These are phyloP conservation scores for Tephrocybe sp. DNA, from an alignment of 768 basidiomycete species.

Conservation along the genomic window DNA sequence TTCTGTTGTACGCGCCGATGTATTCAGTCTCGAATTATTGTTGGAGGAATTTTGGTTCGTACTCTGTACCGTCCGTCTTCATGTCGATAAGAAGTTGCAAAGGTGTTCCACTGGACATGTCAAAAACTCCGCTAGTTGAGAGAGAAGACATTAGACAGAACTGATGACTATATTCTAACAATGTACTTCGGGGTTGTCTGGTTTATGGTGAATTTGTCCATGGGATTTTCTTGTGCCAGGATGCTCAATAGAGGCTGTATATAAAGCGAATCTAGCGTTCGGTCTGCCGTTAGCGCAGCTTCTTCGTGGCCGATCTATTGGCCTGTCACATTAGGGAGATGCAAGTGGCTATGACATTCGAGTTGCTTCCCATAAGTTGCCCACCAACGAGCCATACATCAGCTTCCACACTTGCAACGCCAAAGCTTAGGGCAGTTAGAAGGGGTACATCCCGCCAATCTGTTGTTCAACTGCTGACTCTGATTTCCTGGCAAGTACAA, in stretches of 20 bases:
- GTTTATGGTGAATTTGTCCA: conserved; percentile 36
- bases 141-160: background rate
- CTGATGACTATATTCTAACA: background rate
- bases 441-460: conserved; percentile 54
- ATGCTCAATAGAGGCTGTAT: conserved; percentile 43
- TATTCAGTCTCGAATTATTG: background rate
- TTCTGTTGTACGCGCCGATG: conserved; percentile 16
- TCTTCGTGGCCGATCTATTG: conserved; percentile 43
- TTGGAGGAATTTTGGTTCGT: conserved; percentile 13
- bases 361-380: conserved; percentile 37
- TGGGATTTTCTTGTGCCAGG: conserved; percentile 39
- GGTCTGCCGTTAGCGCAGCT: conserved; percentile 36
- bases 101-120: conserved; percentile 35
- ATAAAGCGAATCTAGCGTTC: conserved; percentile 47
- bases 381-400: conserved; percentile 47
- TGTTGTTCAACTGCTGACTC: conserved; percentile 14
- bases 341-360: no score
- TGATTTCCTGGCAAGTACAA: background rate
- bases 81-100: conserved; percentile 51
- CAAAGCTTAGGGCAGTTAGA: conserved; percentile 44
- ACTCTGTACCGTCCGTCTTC: conserved; percentile 49
- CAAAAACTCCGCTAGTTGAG: conserved; percentile 44
- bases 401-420: conserved; percentile 51
- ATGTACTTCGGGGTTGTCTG: conserved; percentile 39
- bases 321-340: background rate